Conservation (phyloP, 345 rosid genomes). For the Lumnitzera littorea region DNA sequence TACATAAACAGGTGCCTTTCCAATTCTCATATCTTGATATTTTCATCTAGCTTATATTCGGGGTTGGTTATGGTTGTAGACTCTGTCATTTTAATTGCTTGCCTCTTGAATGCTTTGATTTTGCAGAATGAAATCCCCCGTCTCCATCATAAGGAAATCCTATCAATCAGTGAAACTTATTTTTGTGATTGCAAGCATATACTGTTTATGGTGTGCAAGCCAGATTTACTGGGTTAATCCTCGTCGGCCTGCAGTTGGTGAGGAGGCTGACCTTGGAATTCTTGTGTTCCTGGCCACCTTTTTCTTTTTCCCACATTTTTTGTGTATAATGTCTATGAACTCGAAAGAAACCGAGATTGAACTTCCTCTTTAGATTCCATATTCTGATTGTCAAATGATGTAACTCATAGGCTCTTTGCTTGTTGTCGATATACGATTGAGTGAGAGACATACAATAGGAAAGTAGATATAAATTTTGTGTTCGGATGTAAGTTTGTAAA, state of each 20-base stretch:
- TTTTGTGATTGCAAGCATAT: constrained; percentile 32
- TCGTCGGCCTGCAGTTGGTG: constrained; percentile 59
- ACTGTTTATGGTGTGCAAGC: constrained; percentile 57
- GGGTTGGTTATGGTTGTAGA: not conserved
- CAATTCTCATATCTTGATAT: not conserved
- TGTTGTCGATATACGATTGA: too few species aligned
- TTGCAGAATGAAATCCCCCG: constrained; percentile 29
- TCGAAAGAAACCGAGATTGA: constrained; percentile 16
- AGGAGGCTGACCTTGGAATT: constrained; percentile 74
- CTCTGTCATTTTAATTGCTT: constrained; percentile 1
- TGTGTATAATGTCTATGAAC: constrained; percentile 44
- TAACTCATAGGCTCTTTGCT: too few species aligned
- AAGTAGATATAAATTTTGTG: too few species aligned
- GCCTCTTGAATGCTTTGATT: not conserved
- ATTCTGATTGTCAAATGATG: not conserved
- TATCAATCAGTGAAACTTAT: constrained; percentile 29
- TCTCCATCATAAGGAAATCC: constrained; percentile 22
- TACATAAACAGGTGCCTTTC: constrained; percentile 50
- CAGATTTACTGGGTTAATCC: constrained; percentile 53
- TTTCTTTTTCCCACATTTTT: constrained; percentile 46
- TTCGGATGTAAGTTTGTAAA: too few species aligned
- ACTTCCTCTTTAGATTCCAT: constrained; percentile 23
- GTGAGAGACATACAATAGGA: too few species aligned
- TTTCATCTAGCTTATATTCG: too few species aligned
- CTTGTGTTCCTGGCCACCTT: constrained; percentile 35